Evolutionary conservation across 257 asterid genomes (phyloP), one percentile per base, ranked within the genome.

Genomic region (Jacaranda mimosifolia): DNA sequence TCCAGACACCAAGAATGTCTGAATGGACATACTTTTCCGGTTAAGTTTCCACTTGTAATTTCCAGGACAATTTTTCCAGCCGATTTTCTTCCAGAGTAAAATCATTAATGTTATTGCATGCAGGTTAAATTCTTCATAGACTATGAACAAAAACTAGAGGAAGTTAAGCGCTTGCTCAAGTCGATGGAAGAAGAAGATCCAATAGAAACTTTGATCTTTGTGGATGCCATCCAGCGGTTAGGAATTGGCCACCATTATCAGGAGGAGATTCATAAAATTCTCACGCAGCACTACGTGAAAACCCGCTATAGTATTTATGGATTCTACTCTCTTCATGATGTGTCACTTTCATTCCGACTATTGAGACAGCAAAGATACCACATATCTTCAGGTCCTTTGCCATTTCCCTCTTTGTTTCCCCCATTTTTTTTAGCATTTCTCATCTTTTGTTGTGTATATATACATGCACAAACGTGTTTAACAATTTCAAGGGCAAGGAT

Each of bases 381-480:
- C 32, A 48, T 81, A 0, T 55, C 82, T 3, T 49, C 82, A 72
- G 77, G 85, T 79, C 6, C 32, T 14, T 6, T 14, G 0, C 4
- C n/a, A 0, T 36, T 6, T 3, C 6, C 7, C 3, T 13, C 4
- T n/a, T n/a, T n/a, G n/a, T n/a, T n/a, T n/a, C n/a, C n/a, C n/a
- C n/a, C n/a, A n/a, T n/a, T n/a, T n/a, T n/a, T n/a, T n/a, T n/a
- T n/a, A n/a, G n/a, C n/a, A n/a, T n/a, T n/a, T n/a, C n/a, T n/a
- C n/a, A n/a, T n/a, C 10, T 19, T 43, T 32, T n/a, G n/a, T n/a
- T n/a, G n/a, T n/a, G n/a, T n/a, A n/a, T n/a, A n/a, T n/a, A n/a
- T n/a, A n/a, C 48, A 21, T 73, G 12, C 21, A 6, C 77, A 89
- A 89, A 83, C 35, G 76, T 85, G 36, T 90, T 88, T 45, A 42